These are phyloP conservation scores for Cladobotryum mycophilum DNA, from an alignment of 2,329 filamentous ascomycete species.

Conservation along the genomic window DNA sequence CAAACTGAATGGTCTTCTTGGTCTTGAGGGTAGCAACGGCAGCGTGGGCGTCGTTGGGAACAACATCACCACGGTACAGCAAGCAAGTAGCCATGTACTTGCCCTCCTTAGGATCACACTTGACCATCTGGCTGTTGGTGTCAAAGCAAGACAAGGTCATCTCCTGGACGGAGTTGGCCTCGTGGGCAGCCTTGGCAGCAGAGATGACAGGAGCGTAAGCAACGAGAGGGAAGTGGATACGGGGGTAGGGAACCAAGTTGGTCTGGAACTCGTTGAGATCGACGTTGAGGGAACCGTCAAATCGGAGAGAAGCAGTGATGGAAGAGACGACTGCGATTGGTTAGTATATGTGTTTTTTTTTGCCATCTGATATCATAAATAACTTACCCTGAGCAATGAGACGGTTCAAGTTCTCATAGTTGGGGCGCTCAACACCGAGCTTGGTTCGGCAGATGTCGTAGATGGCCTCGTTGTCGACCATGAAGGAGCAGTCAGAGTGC, in stretches of 20 bases:
- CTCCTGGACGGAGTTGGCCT: conserved; percentile 96
- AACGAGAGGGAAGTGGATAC: conserved; percentile 98
- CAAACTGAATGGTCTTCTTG: conserved; percentile 98
- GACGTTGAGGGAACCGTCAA: conserved; percentile 98
- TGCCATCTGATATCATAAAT: background rate
- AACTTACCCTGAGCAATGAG: conserved; percentile 84
- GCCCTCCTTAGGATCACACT: conserved; percentile 95
- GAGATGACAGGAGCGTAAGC: conserved; percentile 94
- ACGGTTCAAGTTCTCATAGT: conserved; percentile 98
- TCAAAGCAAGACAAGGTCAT: conserved; percentile 99
- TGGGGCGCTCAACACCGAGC: conserved; percentile 92
- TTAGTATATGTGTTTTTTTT: too few relatives aligned
- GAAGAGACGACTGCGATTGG: conserved; percentile 74
- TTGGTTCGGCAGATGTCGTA: conserved; percentile 99
- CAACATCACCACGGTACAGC: conserved; percentile 96
- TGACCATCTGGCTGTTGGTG: conserved; percentile 99
- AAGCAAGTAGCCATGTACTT: conserved; percentile 99
- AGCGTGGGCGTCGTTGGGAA: conserved; percentile 88
- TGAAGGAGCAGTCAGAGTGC: conserved; percentile 99
- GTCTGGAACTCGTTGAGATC: conserved; percentile 99
- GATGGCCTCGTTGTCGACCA: conserved; percentile 99
- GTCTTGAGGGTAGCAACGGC: conserved; percentile 97
- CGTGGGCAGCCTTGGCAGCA: conserved; percentile 90
- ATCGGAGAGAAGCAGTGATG: conserved; percentile 96
- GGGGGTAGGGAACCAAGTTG: conserved; percentile 96